Evolutionary conservation across 306 rosid genomes (phyloP).

Genomic region (Castanea crenata): DNA sequence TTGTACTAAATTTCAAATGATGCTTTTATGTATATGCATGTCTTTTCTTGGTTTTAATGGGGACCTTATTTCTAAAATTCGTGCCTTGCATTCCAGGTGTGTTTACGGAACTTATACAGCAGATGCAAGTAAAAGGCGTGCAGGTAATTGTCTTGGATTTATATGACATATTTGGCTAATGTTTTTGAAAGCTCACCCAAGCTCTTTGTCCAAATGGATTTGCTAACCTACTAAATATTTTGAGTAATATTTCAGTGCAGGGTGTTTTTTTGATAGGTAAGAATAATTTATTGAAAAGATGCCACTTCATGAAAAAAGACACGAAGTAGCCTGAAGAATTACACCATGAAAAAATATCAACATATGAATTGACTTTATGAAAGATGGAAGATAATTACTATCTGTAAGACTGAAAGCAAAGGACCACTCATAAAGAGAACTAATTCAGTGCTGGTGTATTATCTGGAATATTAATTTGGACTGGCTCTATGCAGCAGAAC

Average conservation of each 20-base stretch:
- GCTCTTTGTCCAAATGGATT: not conserved
- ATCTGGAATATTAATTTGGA: not conserved
- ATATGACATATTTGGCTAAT: not conserved
- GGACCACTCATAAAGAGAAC: too few species aligned
- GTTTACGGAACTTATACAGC: constrained; percentile 95
- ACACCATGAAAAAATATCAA: too few species aligned
- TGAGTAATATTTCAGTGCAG: not conserved
- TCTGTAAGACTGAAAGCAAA: too few species aligned
- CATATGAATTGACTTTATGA: too few species aligned
- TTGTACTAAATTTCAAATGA: not conserved
- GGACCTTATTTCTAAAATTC: constrained; percentile 14
- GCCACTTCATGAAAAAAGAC: too few species aligned
- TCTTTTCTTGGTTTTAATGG: not conserved
- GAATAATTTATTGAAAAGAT: too few species aligned
- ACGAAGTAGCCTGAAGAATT: too few species aligned
- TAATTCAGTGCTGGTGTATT: too few species aligned
- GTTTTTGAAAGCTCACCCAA: not conserved
- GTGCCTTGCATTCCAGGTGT: constrained; percentile 61
- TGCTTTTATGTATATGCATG: not conserved
- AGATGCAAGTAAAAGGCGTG: constrained; percentile 97
- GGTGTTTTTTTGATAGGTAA: too few species aligned
- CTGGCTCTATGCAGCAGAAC: not conserved
- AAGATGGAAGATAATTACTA: too few species aligned
- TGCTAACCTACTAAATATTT: not conserved
- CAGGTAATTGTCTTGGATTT: constrained; percentile 54